Evolutionary conservation across 208 protist species (phyloP), one percentile per base, ranked within the genome.

Genomic region (Trypanosoma brucei): DNA sequence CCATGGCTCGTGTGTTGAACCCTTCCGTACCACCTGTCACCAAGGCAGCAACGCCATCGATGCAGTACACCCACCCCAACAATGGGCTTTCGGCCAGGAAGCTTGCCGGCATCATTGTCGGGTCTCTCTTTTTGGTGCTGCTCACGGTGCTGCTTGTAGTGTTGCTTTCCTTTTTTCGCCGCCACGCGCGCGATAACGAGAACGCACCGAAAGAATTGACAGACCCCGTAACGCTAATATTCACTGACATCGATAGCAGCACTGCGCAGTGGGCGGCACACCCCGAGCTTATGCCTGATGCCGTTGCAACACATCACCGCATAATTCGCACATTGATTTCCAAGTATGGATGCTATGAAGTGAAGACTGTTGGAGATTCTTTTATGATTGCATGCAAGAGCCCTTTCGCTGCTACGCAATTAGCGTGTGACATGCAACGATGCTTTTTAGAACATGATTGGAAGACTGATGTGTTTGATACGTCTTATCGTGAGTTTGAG

Each of bases 161-260:
- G 36, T 5, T 51, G 3, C 42, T 6, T 46, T 6, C 22, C 22
- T 22, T 46, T 46, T 14, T 46, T 46, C 61, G 50, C 46, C 48
- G 30, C 13, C 51, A 60, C 8, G 35, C 44, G n/a, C 68, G 70
- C 30, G 57, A 81, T 72, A 84, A 82, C 65, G 37, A 65, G 51
- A 58, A 68, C 58, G 79, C 80, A 1, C 83, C 75, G 30, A 84
- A 79, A 65, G 62, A 80, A 22, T 35, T 11, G 8, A 14, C 33
- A 13, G 65, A 68, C 13, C 78, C 78, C 37, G 72, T 87, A 34
- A 83, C 83, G 35, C 73, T 93, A 3, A 37, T 89, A 37, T 90
- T 93, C 72, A 91, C 84, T 7, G 86, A 91, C 66, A 83, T 91
- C 50, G 76, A 90, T 68, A 82, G 79, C 75, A 88, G 78, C 74